Percentiles rank a stretch among this genome's conserved stretches.
Evolutionary conservation across 2,329 filamentous ascomycete species (phyloP).

Genomic region (Drechslerella dactyloides): DNA sequence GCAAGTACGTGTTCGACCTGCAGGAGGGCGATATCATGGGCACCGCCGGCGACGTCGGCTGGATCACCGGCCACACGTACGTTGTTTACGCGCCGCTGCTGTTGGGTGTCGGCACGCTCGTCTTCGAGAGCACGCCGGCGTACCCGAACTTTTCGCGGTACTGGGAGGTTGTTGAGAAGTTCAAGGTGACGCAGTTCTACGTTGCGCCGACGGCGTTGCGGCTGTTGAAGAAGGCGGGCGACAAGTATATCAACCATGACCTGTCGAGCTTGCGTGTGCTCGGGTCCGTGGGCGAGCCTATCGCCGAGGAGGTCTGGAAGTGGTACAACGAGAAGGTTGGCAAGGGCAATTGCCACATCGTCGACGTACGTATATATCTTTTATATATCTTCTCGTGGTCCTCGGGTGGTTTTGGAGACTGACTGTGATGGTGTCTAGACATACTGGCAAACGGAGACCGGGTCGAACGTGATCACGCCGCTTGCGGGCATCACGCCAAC

Average conservation of each 20-base stretch:
- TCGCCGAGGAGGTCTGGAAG: conserved; percentile 98
- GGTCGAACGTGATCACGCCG: conserved; percentile 93
- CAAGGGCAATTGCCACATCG: conserved; percentile 88
- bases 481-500: conserved; percentile 92
- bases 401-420: conserved; percentile 34
- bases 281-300: conserved; percentile 95
- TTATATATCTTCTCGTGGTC: conserved; percentile 38
- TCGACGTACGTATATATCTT: conserved; percentile 74
- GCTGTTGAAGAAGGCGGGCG: conserved; percentile 90
- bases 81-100: conserved; percentile 95
- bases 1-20: conserved; percentile 99
- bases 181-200: conserved; percentile 96
- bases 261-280: conserved; percentile 90
- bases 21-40: conserved; percentile 93
- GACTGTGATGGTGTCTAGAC: conserved; percentile 66
- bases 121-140: conserved; percentile 96
- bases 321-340: conserved; percentile 98
- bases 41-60: conserved; percentile 96
- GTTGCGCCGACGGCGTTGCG: conserved; percentile 93
- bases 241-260: conserved; percentile 85
- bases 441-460: conserved; percentile 99
- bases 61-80: conserved; percentile 99
- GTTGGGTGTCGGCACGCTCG: conserved; percentile 89
- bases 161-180: conserved; percentile 97
- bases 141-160: conserved; percentile 98